These are phyloP conservation scores for Penicillium alfredii DNA, from an alignment of 495 filamentous ascomycete species.

Conservation along the genomic window DNA sequence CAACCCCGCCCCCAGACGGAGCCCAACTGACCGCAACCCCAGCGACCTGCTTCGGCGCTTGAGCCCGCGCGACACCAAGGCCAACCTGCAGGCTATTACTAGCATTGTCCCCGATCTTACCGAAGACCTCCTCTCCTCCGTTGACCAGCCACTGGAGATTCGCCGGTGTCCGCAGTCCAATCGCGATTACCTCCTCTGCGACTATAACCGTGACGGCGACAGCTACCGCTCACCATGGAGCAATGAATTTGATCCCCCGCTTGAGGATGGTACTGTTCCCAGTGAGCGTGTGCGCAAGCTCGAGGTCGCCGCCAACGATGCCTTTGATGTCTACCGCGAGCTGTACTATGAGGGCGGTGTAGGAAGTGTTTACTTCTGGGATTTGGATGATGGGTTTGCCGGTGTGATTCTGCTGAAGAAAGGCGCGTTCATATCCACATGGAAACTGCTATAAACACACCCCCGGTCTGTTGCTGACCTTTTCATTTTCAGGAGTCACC, in stretches of 20 bases:
- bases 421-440: slow-evolving; percentile 41
- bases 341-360: slow-evolving; percentile 98
- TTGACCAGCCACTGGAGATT: slow-evolving; percentile 89
- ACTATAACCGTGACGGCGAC: slow-evolving; percentile 99
- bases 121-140: slow-evolving; percentile 95
- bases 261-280: slow-evolving; percentile 72
- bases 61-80: slow-evolving; percentile 81
- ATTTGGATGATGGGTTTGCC: slow-evolving; percentile 96
- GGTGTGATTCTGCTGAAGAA: slow-evolving; percentile 96
- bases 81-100: slow-evolving; percentile 81
- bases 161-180: slow-evolving; percentile 80
- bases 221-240: slow-evolving; percentile 96
- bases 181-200: slow-evolving; percentile 95
- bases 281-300: slow-evolving; percentile 86
- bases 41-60: slow-evolving; percentile 98
- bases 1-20: slow-evolving; percentile 24
- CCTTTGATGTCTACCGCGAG: slow-evolving; percentile 94
- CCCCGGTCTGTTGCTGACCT: slow-evolving; percentile 2
- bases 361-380: slow-evolving; percentile 96
- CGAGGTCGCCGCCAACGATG: slow-evolving; percentile 89
- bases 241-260: slow-evolving; percentile 91
- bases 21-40: slow-evolving; percentile 24
- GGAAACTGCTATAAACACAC: no score
- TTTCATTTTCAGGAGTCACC: slow-evolving; percentile 45
- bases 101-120: slow-evolving; percentile 81